phyloP scores from a whole-genome alignment of 129 eudicot genomes.

The Centaurea solstitialis region DNA sequence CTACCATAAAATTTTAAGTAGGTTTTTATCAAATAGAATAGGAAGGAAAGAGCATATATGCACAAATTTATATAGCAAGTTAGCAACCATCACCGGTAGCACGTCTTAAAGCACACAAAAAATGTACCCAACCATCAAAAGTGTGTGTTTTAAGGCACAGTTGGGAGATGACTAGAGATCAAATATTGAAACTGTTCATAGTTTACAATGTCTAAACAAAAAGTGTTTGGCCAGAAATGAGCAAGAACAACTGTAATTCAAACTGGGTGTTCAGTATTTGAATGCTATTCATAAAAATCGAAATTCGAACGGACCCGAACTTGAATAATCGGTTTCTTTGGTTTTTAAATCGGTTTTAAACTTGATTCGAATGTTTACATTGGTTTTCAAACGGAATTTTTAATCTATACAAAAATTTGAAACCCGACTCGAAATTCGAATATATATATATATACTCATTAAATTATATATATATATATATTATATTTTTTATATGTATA shows the following conservation, averaged over 20 bases:
- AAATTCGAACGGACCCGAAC: no score
- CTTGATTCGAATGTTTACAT: no score
- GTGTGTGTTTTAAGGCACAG: background rate
- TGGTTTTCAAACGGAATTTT: no score
- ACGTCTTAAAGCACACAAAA: background rate
- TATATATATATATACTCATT: no score
- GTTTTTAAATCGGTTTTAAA: no score
- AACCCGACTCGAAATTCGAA: no score
- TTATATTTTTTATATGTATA: no score
- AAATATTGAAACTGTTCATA: background rate
- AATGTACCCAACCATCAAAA: background rate
- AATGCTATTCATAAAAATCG: no score
- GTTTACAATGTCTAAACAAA: background rate
- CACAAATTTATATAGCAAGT: background rate
- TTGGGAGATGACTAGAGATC: background rate
- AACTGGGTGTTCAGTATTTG: no score
- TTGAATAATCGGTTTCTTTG: no score
- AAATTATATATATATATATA: no score
- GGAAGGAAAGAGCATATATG: background rate
- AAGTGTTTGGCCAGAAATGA: background rate
- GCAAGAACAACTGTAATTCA: background rate
- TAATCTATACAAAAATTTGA: no score
- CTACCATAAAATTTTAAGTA: background rate
- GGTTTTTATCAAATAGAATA: background rate
- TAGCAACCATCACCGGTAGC: background rate